Base-by-base conservation (phyloP, 805 yeast genomes). In the Saturnispora diversa region DNA sequence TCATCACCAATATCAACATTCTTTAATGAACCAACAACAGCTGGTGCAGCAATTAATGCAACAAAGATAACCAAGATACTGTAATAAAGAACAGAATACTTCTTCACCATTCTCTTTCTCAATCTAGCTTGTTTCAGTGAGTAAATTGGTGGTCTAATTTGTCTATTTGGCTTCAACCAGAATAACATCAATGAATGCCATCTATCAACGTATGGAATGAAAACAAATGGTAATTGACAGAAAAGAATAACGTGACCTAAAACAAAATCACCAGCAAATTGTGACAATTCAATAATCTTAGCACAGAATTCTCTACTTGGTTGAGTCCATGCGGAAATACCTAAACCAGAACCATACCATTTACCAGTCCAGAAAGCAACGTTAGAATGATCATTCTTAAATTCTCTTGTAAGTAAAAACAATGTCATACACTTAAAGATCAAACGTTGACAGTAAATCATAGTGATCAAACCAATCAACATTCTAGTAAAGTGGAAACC, bases 321-420 rank as follows among this genome's bases (percentile, higher is more conserved):
- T 69, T 90, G 97, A 25, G 97, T 80, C 72, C 84, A 75, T 16
- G 97, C 95, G 74, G 81, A 77, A 77, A 80, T 78, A 45, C 97
- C 98, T 64, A 90, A 67, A 58, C 95, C 92, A 45, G 84, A 72
- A 44, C 94, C 92, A 63, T 88, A 87, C 99, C 99, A 92, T 66
- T 87, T 88, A 74, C 99, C 99, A 44, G 95, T 84, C 99, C 99
- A 92, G 94, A 94, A 92, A 22, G 98, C 97, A 53, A 94, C 83
- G 69, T 92, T 92, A 27, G 97, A 72, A 59, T 80, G 85, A 66
- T 90, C 97, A 55, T 84, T 84, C 79, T 86, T 86, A 72, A 87
- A 87, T 69, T 92, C 99, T 71, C 98, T 80, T 39, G 97, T 85
- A 59, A 94, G 70, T 64, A 80, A 68, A 50, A 77, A 64, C 39